A percentile compares a stretch with the other conserved stretches of the same genome.
These are phyloP conservation scores for Licmophora abbreviata DNA, from an alignment of 108 stramenopile genomes.

Conservation along the genomic window DNA sequence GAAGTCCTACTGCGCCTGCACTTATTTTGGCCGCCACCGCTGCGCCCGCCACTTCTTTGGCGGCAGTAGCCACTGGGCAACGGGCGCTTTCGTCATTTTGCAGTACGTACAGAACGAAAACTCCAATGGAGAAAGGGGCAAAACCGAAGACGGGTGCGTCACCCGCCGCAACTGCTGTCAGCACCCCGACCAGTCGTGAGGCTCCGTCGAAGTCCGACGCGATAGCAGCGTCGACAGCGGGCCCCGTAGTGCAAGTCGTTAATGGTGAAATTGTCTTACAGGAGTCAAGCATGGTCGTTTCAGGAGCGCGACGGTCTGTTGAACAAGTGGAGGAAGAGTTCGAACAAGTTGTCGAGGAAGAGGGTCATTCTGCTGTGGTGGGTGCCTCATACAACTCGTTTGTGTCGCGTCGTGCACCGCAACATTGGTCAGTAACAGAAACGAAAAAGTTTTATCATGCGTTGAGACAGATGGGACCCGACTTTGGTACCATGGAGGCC, in stretches of 20 bases:
- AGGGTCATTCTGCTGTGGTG: conserved; percentile 33
- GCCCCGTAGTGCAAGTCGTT: conserved; percentile 48
- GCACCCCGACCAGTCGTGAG: no score
- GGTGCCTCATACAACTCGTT: conserved; percentile 46
- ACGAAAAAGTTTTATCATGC: conserved; percentile 63
- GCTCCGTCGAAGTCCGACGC: no score
- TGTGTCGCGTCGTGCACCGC: conserved; percentile 22
- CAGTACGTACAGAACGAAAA: no score
- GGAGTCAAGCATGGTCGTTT: conserved; percentile 43
- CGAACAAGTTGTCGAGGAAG: conserved; percentile 45
- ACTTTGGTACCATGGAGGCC: conserved; percentile 72
- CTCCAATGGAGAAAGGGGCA: no score
- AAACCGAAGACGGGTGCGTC: no score
- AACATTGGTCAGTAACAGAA: conserved; percentile 56
- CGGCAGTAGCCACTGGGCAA: no score
- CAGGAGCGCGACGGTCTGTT: conserved; percentile 19
- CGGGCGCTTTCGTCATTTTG: no score
- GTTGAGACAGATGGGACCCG: conserved; percentile 64
- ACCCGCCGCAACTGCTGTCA: no score
- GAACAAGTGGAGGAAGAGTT: conserved; percentile 36
- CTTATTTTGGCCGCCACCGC: no score
- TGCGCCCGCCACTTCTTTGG: no score
- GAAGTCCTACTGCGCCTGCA: no score
- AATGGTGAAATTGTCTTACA: conserved; percentile 66
- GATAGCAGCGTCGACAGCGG: no score